Percentiles rank a stretch among this genome's conserved stretches.
Evolutionary conservation across 768 basidiomycete species (phyloP).

Genomic region (Leccinum sublutescens): DNA sequence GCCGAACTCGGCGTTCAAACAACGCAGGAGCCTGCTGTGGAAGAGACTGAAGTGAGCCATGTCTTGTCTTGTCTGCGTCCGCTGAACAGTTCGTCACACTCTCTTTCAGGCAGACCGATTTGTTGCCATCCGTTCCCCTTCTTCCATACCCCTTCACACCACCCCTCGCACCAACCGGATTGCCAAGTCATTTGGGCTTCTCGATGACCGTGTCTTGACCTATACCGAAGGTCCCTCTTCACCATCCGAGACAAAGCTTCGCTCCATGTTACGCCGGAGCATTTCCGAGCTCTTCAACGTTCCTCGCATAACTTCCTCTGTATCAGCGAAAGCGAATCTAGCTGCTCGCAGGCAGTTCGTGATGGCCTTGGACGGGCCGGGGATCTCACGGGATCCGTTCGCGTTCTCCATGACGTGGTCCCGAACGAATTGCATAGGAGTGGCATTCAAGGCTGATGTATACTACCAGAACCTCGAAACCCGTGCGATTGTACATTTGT

Average conservation of each 20-base stretch:
- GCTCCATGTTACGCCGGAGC: conserved; percentile 50
- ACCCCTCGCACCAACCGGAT: conserved; percentile 70
- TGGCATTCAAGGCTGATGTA: conserved; percentile 57
- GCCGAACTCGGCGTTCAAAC: conserved; percentile 30
- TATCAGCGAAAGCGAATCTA: conserved; percentile 60
- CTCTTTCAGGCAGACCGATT: conserved; percentile 56
- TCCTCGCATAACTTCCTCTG: conserved; percentile 30
- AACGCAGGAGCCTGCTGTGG: conserved; percentile 17
- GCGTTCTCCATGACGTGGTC: conserved; percentile 67
- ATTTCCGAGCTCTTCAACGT: conserved; percentile 48
- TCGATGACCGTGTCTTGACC: conserved; percentile 54
- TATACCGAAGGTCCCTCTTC: conserved; percentile 42
- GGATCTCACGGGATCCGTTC: conserved; percentile 51
- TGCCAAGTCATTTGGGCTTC: conserved; percentile 58
- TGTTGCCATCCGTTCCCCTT: conserved; percentile 51
- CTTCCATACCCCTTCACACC: conserved; percentile 51
- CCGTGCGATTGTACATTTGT: conserved; percentile 51
- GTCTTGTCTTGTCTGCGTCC: not conserved
- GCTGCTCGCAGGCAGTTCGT: conserved; percentile 52
- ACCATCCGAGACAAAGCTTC: conserved; percentile 40
- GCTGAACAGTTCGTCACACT: conserved; percentile 1
- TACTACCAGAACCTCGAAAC: conserved; percentile 63
- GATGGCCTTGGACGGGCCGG: conserved; percentile 64
- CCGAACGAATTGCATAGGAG: conserved; percentile 54
- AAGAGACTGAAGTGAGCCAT: conserved; percentile 30